Conservation (phyloP, 805 yeast species). For the Saturnispora hagleri region DNA sequence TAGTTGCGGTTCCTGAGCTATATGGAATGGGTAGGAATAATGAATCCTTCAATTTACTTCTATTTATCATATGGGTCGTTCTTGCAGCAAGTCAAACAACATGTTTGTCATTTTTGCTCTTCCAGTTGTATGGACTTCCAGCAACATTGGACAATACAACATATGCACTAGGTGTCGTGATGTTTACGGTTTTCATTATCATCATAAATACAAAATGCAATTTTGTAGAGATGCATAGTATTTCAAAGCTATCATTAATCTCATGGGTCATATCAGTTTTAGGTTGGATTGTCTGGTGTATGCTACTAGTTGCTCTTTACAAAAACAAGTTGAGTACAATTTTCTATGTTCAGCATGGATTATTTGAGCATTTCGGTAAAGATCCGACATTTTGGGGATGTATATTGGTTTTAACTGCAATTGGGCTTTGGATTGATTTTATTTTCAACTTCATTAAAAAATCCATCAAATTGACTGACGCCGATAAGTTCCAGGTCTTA, state of each 20-base stretch:
- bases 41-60: slow-evolving; percentile 59
- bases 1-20: slow-evolving; percentile 85
- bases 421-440: slow-evolving; percentile 62
- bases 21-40: slow-evolving; percentile 69
- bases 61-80: slow-evolving; percentile 72
- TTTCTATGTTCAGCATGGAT: slow-evolving; percentile 63
- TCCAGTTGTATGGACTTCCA: slow-evolving; percentile 60
- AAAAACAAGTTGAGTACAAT: slow-evolving; percentile 42
- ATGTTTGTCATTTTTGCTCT: slow-evolving; percentile 56
- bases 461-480: slow-evolving; percentile 57
- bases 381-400: slow-evolving; percentile 88
- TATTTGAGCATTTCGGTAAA: slow-evolving; percentile 61
- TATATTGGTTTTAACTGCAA: slow-evolving; percentile 42
- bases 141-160: slow-evolving; percentile 66
- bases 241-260: slow-evolving; percentile 58
- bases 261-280: slow-evolving; percentile 63
- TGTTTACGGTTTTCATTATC: slow-evolving; percentile 63
- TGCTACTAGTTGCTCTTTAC: slow-evolving; percentile 65
- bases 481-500: slow-evolving; percentile 67
- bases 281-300: slow-evolving; percentile 84
- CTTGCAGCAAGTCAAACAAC: slow-evolving; percentile 68
- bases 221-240: slow-evolving; percentile 68
- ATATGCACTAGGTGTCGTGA: slow-evolving; percentile 71
- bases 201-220: slow-evolving; percentile 73
- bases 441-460: slow-evolving; percentile 47